phyloP scores from a whole-genome alignment of 2,329 filamentous ascomycete genomes.

The Pestalotiopsis fici region DNA sequence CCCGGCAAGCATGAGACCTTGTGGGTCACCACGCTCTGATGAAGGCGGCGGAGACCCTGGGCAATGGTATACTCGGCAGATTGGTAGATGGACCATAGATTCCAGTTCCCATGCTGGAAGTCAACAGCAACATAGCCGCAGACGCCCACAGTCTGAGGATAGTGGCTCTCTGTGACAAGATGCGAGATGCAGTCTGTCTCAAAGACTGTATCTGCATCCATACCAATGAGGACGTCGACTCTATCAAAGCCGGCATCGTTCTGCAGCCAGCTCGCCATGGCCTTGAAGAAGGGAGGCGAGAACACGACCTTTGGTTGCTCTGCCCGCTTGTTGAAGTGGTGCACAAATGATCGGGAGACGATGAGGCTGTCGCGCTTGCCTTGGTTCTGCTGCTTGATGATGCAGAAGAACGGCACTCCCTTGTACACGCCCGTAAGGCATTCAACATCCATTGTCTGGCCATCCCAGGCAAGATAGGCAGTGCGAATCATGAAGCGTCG shows the following conservation, averaged over 20 bases:
- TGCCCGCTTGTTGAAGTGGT: conserved; percentile 46
- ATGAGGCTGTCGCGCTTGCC: conserved; percentile 52
- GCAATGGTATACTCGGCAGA: conserved; percentile 50
- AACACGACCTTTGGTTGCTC: conserved; percentile 45
- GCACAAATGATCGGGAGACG: conserved; percentile 48
- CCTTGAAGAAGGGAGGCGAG: conserved; percentile 42
- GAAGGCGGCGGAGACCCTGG: conserved; percentile 47
- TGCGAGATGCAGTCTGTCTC: conserved; percentile 44
- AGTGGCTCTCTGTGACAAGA: conserved; percentile 43
- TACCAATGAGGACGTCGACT: conserved; percentile 44
- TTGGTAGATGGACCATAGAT: conserved; percentile 47
- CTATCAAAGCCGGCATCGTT: conserved; percentile 36
- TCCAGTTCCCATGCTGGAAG: conserved; percentile 41
- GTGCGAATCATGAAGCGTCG: conserved; percentile 35
- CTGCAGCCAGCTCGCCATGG: conserved; percentile 39
- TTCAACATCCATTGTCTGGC: conserved; percentile 45
- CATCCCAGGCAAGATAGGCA: conserved; percentile 47
- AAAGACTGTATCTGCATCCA: conserved; percentile 51
- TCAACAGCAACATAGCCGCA: conserved; percentile 51
- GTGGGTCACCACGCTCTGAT: conserved; percentile 49
- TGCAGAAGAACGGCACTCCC: conserved; percentile 46
- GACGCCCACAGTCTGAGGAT: conserved; percentile 44
- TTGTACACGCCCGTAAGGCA: conserved; percentile 45
- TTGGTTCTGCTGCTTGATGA: conserved; percentile 50
- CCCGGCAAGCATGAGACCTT: conserved; percentile 51